Evolutionary conservation across 306 rosid species (phyloP).

Genomic region (Sindora glabra): DNA sequence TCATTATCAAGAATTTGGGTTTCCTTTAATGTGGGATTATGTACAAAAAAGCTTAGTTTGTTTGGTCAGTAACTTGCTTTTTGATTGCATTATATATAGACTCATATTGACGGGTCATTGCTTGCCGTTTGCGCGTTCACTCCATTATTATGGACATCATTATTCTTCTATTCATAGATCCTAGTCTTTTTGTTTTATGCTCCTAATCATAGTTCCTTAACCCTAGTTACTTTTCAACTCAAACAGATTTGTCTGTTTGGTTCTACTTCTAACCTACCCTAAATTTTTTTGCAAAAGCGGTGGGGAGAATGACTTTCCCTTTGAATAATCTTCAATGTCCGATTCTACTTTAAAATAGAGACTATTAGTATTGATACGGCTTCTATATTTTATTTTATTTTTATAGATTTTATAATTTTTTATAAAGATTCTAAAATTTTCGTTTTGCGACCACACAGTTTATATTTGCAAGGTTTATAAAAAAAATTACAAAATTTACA

Average conservation of each 20-base stretch:
- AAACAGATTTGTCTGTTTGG: constrained; percentile 9
- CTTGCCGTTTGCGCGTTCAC: constrained; percentile 36
- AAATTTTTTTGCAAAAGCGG: too few species aligned
- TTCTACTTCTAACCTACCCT: too few species aligned
- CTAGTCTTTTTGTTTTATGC: neutral
- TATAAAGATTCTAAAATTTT: too few species aligned
- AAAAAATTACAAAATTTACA: too few species aligned
- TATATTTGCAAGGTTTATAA: too few species aligned
- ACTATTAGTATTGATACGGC: too few species aligned
- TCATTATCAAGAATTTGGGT: constrained; percentile 50
- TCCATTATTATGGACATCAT: constrained; percentile 28
- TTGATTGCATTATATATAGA: constrained; percentile 10
- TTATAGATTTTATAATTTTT: too few species aligned
- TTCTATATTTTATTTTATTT: too few species aligned
- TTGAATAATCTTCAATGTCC: too few species aligned
- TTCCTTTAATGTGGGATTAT: constrained; percentile 29
- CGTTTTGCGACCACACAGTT: too few species aligned
- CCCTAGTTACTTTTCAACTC: constrained; percentile 18
- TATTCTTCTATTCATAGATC: constrained; percentile 21
- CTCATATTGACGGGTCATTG: constrained; percentile 27
- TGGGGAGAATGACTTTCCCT: too few species aligned
- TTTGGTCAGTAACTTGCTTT: constrained; percentile 28
- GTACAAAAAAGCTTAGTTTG: constrained; percentile 46
- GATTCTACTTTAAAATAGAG: too few species aligned
- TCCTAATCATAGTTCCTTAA: neutral